Evolutionary conservation across 257 asterid genomes (phyloP), one percentile per base, ranked within the genome.

Genomic region (Rubia yunnanensis): DNA sequence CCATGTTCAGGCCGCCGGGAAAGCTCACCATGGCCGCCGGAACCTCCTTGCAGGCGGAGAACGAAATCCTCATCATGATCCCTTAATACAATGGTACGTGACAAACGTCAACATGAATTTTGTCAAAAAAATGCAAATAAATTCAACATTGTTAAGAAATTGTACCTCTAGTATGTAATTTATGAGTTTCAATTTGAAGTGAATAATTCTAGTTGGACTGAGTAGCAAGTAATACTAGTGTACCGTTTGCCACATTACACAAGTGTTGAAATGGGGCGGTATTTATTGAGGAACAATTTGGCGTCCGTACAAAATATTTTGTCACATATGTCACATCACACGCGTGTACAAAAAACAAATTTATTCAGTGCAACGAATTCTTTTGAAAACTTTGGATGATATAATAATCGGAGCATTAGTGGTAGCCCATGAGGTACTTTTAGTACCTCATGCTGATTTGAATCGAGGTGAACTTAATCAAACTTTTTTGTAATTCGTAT

Each of bases 1-100:
- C 88, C 81, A 82, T 76, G 75, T 78, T 83, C 38, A 87, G 65
- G 13, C 81, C 82, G n/a, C 82, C 83, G 0, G 88, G 86, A 31
- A 82, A 84, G 77, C 50, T 83, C 67, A 79, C 83, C 30, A 77
- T 69, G 60, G 88, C 75, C 58, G 88, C 75, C 64, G 57, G 82
- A 36, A 71, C 79, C 65, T 72, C 87, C 63, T 84, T 84, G 86
- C 80, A 83, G 65, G 82, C 76, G 3, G 76, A 70, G 22, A 77
- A 32, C 24, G 82, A 54, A 38, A 78, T 65, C 67, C 64, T 73
- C 80, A 70, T 74, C 62, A 20, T 64, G 17, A 48, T 30, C 3
- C 28, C 7, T 23, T 27, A 26, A 49, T 7, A 36, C 10, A 53
- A 10, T 24, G 26, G 53, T 35, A 26, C 39, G 26, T 28, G 35